Evolutionary conservation across 768 basidiomycete species (phyloP).

Genomic region (Paxillus ammoniavirescens): DNA sequence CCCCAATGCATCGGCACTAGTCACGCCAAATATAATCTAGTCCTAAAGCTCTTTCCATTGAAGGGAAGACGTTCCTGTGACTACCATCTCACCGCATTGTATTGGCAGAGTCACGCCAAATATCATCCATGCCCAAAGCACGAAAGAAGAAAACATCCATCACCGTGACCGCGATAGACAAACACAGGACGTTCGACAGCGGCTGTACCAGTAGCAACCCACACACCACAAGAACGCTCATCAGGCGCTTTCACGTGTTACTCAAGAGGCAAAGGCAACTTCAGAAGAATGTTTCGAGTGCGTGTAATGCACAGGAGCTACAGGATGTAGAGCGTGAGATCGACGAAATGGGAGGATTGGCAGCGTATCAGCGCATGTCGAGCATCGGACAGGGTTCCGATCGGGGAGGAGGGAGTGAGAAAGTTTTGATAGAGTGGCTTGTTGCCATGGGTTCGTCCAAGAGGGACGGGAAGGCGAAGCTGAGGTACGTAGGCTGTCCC

Average conservation of each 20-base stretch:
- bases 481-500: constrained; percentile 31
- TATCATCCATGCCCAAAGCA: constrained; percentile 37
- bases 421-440: constrained; percentile 74
- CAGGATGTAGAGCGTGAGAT: constrained; percentile 61
- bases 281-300: constrained; percentile 27
- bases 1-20: not conserved
- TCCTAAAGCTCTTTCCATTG: not conserved
- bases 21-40: no score
- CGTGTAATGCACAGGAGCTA: constrained; percentile 34
- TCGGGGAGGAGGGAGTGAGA: constrained; percentile 88
- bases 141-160: constrained; percentile 47
- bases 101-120: not conserved
- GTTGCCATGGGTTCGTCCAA: constrained; percentile 44
- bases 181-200: not conserved
- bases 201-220: constrained; percentile 44
- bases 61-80: not conserved
- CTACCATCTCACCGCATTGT: not conserved
- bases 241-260: constrained; percentile 78
- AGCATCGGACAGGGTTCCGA: constrained; percentile 75
- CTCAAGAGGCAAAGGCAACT: constrained; percentile 67
- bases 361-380: constrained; percentile 82
- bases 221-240: constrained; percentile 65
- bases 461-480: constrained; percentile 23
- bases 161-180: constrained; percentile 24
- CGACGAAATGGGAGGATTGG: constrained; percentile 70